Percentiles rank a stretch among this genome's conserved stretches.
phyloP scores from a whole-genome alignment of 768 basidiomycete genomes.

The Tulasnella sp. region DNA sequence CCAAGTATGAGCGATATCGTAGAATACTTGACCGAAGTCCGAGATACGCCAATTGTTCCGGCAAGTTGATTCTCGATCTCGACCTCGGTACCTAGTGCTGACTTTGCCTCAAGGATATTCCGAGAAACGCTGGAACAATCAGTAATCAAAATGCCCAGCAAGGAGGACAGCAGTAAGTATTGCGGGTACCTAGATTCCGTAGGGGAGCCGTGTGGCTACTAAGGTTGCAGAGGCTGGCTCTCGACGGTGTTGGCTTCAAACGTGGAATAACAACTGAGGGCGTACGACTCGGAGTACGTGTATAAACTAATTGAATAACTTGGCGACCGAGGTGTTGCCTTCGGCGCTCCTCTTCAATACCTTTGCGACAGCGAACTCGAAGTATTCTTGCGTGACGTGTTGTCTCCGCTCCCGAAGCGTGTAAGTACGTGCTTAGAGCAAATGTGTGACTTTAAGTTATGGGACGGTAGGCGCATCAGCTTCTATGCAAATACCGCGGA shows the following conservation, averaged over 20 bases:
- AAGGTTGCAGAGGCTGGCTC: no score
- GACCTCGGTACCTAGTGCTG: no score
- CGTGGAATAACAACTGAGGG: background rate
- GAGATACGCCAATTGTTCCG: background rate
- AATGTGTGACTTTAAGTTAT: constrained; percentile 2
- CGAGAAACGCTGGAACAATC: no score
- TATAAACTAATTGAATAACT: constrained; percentile 58
- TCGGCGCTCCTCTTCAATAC: constrained; percentile 96
- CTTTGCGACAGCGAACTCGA: constrained; percentile 77
- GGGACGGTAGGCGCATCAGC: constrained; percentile 55
- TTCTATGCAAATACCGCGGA: constrained; percentile 93
- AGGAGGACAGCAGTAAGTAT: no score
- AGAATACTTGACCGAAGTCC: background rate
- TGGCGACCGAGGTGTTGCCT: constrained; percentile 87
- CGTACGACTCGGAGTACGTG: background rate
- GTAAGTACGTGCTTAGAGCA: constrained; percentile 78
- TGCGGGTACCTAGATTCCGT: background rate
- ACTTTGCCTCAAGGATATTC: no score
- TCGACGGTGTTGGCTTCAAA: no score
- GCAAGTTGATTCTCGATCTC: background rate
- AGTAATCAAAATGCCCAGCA: no score
- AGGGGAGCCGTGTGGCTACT: no score
- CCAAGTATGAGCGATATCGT: background rate
- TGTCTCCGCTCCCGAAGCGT: constrained; percentile 90
- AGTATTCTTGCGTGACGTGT: constrained; percentile 97